Percentiles rank a stretch among this genome's conserved stretches.
Conservation (phyloP, 2,329 filamentous ascomycete species). For the Calonectria pteridis region DNA sequence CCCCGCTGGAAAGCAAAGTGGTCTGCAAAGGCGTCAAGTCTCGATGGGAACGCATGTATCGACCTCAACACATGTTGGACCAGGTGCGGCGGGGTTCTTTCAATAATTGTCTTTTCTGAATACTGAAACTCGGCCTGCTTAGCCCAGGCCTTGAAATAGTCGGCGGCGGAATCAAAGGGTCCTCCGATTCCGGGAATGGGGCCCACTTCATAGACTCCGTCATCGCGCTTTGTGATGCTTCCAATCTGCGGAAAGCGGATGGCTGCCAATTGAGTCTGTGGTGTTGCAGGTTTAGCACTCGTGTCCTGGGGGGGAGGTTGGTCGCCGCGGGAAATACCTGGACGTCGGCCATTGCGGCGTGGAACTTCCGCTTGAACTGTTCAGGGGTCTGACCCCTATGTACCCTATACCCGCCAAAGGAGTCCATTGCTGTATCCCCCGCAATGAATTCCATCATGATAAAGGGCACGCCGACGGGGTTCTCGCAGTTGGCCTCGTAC, state of each 20-base stretch:
- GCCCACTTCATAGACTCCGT: conserved; percentile 29
- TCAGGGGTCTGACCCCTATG: conserved; percentile 37
- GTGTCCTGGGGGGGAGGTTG: neutral
- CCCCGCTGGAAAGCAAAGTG: conserved; percentile 24
- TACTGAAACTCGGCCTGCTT: conserved; percentile 26
- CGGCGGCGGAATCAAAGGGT: conserved; percentile 37
- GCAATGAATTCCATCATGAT: conserved; percentile 48
- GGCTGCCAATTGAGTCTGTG: conserved; percentile 27
- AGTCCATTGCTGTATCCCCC: conserved; percentile 45
- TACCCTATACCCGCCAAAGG: conserved; percentile 34
- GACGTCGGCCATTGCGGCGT: conserved; percentile 16
- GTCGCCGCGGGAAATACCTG: conserved; percentile 18
- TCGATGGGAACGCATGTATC: neutral
- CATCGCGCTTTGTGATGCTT: conserved; percentile 19
- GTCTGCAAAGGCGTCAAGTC: conserved; percentile 2
- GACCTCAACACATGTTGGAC: conserved; percentile 1
- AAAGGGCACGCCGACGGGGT: conserved; percentile 43
- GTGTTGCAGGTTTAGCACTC: neutral
- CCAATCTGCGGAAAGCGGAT: conserved; percentile 39
- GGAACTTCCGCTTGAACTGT: conserved; percentile 8
- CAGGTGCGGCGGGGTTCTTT: neutral
- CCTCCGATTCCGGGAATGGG: conserved; percentile 38
- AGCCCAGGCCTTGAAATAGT: conserved; percentile 38
- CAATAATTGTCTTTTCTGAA: conserved; percentile 9
- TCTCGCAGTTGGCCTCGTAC: conserved; percentile 36